Evolutionary conservation across 345 rosid species (phyloP).

Genomic region (Gossypium longicalyx): DNA sequence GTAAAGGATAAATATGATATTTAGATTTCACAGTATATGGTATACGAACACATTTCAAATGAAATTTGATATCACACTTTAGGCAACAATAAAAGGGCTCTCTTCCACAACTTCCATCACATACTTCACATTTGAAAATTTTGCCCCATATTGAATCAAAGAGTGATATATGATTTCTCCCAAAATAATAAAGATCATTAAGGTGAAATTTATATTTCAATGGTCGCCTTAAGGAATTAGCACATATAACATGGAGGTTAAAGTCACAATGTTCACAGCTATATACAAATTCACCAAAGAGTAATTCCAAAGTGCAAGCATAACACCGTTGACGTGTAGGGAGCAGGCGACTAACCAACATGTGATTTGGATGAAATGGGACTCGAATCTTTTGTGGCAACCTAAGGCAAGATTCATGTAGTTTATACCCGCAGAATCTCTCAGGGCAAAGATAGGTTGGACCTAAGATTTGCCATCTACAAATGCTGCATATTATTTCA

Average conservation of each 20-base stretch:
- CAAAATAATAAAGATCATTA: background rate
- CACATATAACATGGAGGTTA: background rate
- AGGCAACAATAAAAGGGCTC: background rate
- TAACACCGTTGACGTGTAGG: background rate
- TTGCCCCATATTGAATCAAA: background rate
- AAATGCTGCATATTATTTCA: accelerated
- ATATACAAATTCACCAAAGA: accelerated
- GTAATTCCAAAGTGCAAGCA: background rate
- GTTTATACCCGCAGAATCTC: background rate
- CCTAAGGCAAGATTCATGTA: background rate
- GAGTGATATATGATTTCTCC: background rate
- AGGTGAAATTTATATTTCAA: background rate
- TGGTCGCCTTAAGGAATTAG: background rate
- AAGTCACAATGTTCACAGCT: background rate
- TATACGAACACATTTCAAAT: background rate
- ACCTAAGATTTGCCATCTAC: too few species aligned
- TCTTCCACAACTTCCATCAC: background rate
- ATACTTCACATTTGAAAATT: background rate
- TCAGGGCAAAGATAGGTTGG: background rate
- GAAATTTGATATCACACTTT: background rate
- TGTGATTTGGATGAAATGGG: background rate
- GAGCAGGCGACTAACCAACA: background rate
- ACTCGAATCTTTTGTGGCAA: background rate
- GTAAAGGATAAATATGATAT: background rate
- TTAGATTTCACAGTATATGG: background rate